Conservation (phyloP, 1,139 yeast species). For the Zygosaccharomyces sapae region DNA sequence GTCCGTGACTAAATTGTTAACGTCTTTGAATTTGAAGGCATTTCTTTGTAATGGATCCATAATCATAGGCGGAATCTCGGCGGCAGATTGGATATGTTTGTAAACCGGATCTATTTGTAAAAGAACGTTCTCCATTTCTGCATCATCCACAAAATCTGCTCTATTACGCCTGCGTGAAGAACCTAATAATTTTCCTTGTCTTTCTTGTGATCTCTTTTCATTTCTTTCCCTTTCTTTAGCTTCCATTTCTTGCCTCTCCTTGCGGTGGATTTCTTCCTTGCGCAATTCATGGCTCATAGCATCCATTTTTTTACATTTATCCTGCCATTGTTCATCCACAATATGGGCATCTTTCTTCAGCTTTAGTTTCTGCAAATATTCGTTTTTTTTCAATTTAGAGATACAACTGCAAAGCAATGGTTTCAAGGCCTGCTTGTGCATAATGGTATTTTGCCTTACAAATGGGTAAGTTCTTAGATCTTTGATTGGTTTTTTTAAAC, state of each 20-base stretch:
- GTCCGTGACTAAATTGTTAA: conserved; percentile 68
- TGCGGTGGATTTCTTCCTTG: conserved; percentile 43
- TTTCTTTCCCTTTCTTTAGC: conserved; percentile 25
- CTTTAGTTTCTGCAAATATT: conserved; percentile 38
- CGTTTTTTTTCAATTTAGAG: conserved; percentile 32
- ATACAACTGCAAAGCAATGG: conserved; percentile 39
- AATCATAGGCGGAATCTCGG: conserved; percentile 74
- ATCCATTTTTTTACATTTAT: conserved; percentile 50
- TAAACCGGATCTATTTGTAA: conserved; percentile 60
- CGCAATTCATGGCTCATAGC: conserved; percentile 52
- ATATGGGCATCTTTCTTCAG: conserved; percentile 49
- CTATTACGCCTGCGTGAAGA: conserved; percentile 67
- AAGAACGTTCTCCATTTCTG: conserved; percentile 35
- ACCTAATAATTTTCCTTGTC: conserved; percentile 24
- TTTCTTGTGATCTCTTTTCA: conserved; percentile 24
- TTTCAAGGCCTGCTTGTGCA: conserved; percentile 43
- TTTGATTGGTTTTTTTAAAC: conserved; percentile 40
- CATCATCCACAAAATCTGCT: conserved; percentile 43
- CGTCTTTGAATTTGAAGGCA: conserved; percentile 50
- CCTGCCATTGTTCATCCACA: conserved; percentile 46
- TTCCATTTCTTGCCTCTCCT: conserved; percentile 37
- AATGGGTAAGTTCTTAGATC: conserved; percentile 52
- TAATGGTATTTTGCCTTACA: conserved; percentile 41
- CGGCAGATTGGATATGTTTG: conserved; percentile 78
- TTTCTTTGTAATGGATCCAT: conserved; percentile 59